Percentiles rank a stretch among this genome's conserved stretches.
Conservation (phyloP, 129 eudicot genomes). For the carrot (Daucus carota) region DH1_v3.0 NC_030387.2:1473501-1474000, state of each 20-base stretch:
- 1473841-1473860: not conserved
- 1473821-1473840: not conserved
- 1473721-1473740: slow-evolving; percentile 91
- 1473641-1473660: not conserved
- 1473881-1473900: not conserved
- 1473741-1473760: slow-evolving; percentile 87
- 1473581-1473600: not conserved
- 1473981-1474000: not conserved
- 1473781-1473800: slow-evolving; percentile 65
- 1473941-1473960: not conserved
- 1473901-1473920: not conserved
- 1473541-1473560: too few species aligned
- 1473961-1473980: not conserved
- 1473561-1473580: not conserved
- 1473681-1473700: slow-evolving; percentile 90
- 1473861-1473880: not conserved
- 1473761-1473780: slow-evolving; percentile 78
- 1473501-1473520: not conserved
- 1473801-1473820: slow-evolving; percentile 45
- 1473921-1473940: not conserved
- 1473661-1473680: slow-evolving; percentile 67
- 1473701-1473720: slow-evolving; percentile 81
- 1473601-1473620: not conserved
- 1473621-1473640: not conserved
- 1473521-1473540: too few species aligned